These are phyloP conservation scores for Solanum pimpinellifolium DNA, from an alignment of 257 asterid species.

Conservation along the genomic window DNA sequence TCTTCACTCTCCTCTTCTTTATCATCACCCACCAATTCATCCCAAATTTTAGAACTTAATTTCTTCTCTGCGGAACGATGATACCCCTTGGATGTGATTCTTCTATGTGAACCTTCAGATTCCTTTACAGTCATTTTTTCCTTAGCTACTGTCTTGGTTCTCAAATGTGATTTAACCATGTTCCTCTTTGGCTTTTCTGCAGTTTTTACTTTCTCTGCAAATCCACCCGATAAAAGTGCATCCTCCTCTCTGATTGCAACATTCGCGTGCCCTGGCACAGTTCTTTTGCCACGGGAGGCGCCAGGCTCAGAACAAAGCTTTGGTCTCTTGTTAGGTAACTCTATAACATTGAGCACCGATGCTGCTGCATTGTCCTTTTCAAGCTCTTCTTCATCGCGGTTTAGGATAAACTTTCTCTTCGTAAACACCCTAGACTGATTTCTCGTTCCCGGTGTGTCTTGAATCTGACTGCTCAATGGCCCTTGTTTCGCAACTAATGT, in stretches of 20 bases:
- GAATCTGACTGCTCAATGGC: conserved; percentile 1
- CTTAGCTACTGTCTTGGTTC: conserved; percentile 6
- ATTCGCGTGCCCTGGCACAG: conserved; percentile 4
- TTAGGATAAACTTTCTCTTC: conserved; percentile 33
- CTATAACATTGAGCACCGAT: neutral
- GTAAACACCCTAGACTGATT: conserved; percentile 10
- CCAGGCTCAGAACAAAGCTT: neutral
- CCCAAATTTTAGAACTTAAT: neutral
- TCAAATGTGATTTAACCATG: neutral
- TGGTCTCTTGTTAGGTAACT: conserved; percentile 1
- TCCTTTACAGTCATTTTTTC: neutral
- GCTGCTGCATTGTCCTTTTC: conserved; percentile 6
- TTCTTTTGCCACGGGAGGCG: neutral
- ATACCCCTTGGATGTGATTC: conserved; percentile 1
- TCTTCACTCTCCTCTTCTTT: conserved; percentile 13
- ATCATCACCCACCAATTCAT: neutral
- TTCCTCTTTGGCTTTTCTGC: neutral
- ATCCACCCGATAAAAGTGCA: neutral
- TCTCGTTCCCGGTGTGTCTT: conserved; percentile 14
- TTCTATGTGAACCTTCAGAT: conserved; percentile 10
- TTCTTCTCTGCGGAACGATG: conserved; percentile 4
- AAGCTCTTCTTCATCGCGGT: conserved; percentile 35
- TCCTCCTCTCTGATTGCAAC: conserved; percentile 4
- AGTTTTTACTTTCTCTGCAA: neutral
- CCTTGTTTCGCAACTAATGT: conserved; percentile 29